Evolutionary conservation across 2,329 filamentous ascomycete genomes (phyloP), one percentile per base, ranked within the genome.

Genomic region (Fusarium circinatum): DNA sequence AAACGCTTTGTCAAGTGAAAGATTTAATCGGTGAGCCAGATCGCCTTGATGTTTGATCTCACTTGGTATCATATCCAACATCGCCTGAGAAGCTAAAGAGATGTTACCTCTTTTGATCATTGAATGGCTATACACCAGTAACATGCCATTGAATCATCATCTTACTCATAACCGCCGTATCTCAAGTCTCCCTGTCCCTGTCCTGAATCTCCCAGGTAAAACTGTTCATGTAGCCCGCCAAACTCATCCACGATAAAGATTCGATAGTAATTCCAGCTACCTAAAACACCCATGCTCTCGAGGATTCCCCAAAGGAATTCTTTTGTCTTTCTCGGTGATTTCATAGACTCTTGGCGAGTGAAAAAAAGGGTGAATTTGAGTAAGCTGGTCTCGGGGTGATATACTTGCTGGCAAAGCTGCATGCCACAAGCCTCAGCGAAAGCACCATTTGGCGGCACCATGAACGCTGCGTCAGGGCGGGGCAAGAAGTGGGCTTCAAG

Each of bases 391-490:
- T 13, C 12, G 2, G 15, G 22, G 8, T 24, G 15, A 10, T 24
- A 18, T 5, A 18, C 15, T 8, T 51, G 47, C 28, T 18, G 6
- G 15, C 22, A 24, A 18, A 24, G 47, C 17, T 12, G 2, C 7
- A 20, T 12, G 6, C 47, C 28, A 32, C 22, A 51, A 24, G 47
- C 15, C 8, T 10, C n/a, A 2, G 12, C 22, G 8, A 51, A 32
- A 51, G 15, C 8, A 32, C 12, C 28, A 0, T 24, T 7, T 24
- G 3, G 9, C 15, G 48, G 48, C 8, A 51, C 15, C 15, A 18
- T 5, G 6, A 15, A 32, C 8, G 10, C 17, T 10, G 15, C 3
- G 7, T 10, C 3, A 28, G 8, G 28, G 6, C 7, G 5, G 15
- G 48, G 28, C 28, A n/a, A n/a, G 28, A 51, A 32, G 11, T 24